Base-by-base conservation (phyloP, 768 basidiomycete genomes). In the Baorangia bicolor region DNA sequence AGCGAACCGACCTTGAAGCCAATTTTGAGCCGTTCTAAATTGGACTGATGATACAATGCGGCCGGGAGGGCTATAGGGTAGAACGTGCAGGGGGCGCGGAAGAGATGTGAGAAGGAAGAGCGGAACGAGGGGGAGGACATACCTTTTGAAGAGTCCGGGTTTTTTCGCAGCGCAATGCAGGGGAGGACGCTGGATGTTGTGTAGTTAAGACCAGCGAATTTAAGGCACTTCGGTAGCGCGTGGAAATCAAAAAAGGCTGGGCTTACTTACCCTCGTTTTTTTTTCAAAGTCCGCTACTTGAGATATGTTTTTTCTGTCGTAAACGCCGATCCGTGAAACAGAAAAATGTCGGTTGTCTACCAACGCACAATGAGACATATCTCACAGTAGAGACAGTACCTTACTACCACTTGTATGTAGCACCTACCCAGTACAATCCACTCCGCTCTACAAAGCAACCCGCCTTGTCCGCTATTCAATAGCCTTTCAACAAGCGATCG, bases 21-120 rank as follows among this genome's bases (percentile, higher is more conserved):
- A 81, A 81, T 80, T 85, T 84, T 82, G 78, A 80, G 84, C 82
- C 84, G 79, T 83, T 87, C 84, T 85, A 84, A 65, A 78, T 81
- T 78, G 81, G 80, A 83, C 76, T 90, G 88, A 78, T 90, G 85
- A 69, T 92, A 92, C 89, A 92, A 82, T 79, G 77, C 73, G 80
- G 81, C 79, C 77, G 72, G 68, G 74, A 68, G 72, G 75, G 77
- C 80, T 75, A 51, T 16, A 18, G 54, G 56, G 56, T 56, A 69
- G 66, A 51, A 66, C 51, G 51, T 62, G 16, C 39, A 53, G 59
- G 47, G 57, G 49, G 69, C 71, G 66, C 49, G 65, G 51, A 53
- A 57, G 56, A 53, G 39, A 49, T 45, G 59, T 63, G 57, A 60
- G 61, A n/a, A 44, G 53, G 59, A 42, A 21, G 59, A n/a, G 7